Evolutionary conservation across 768 basidiomycete genomes (phyloP).

Genomic region (Leccinum longicurvipes): DNA sequence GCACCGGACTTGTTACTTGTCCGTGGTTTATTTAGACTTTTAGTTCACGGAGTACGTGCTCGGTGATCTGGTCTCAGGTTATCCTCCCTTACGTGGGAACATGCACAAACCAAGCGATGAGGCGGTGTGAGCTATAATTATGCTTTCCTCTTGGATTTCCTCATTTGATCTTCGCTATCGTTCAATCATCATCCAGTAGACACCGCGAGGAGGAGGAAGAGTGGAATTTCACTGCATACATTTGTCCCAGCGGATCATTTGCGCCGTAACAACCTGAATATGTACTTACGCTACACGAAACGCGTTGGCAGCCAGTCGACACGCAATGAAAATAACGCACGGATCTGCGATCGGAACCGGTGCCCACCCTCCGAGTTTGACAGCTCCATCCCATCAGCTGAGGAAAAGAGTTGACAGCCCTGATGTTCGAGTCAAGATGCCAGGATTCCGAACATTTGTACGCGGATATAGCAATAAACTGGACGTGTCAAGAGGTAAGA

Average conservation of each 20-base stretch:
- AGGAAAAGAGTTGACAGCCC: neutral
- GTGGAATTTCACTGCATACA: constrained; percentile 9
- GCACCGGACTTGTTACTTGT: constrained; percentile 2
- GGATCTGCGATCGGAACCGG: constrained; percentile 6
- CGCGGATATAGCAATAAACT: no score
- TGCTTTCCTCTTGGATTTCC: constrained; percentile 21
- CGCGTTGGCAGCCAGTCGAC: constrained; percentile 1
- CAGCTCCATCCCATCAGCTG: neutral
- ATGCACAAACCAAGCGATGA: constrained; percentile 3
- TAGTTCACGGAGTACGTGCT: constrained; percentile 10
- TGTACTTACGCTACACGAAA: neutral
- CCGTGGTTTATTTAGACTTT: constrained; percentile 25
- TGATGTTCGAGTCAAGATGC: neutral
- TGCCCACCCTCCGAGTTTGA: neutral
- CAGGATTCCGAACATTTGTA: neutral
- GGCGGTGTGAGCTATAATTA: constrained; percentile 27
- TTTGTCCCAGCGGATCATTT: constrained; percentile 6
- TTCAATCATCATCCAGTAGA: constrained; percentile 10
- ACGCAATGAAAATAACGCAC: constrained; percentile 1
- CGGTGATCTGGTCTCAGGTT: constrained; percentile 7
- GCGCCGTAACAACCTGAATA: neutral
- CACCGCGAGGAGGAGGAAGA: constrained; percentile 21
- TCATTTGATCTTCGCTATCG: constrained; percentile 6
- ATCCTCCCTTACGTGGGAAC: constrained; percentile 21
- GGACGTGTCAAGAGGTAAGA: constrained; percentile 1